These are phyloP conservation scores for Elongisporangium anandrum DNA, from an alignment of 352 stramenopile genomes.

Conservation along the genomic window DNA sequence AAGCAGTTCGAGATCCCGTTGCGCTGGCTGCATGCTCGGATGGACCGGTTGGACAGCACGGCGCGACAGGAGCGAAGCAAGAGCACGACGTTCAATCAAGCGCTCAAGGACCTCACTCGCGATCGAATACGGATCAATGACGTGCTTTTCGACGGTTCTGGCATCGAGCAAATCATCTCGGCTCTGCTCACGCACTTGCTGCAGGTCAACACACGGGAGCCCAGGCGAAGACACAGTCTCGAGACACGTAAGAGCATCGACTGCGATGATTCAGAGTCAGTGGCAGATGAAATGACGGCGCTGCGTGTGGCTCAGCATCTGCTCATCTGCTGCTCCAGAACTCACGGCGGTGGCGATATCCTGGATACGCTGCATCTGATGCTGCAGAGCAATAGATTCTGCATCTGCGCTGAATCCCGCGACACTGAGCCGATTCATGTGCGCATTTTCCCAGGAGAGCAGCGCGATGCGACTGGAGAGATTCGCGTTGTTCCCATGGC, in stretches of 20 bases:
- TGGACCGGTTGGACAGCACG: constrained; percentile 29
- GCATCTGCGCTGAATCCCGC: constrained; percentile 43
- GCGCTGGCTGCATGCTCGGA: constrained; percentile 44
- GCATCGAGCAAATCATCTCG: constrained; percentile 28
- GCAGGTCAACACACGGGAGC: neutral
- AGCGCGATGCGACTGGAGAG: neutral
- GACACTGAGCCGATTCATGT: constrained; percentile 42
- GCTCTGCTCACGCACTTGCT: constrained; percentile 13
- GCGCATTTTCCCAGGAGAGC: constrained; percentile 11
- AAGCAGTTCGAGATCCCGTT: constrained; percentile 32
- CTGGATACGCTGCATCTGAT: constrained; percentile 55
- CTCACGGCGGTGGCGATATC: constrained; percentile 61
- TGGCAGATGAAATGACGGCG: constrained; percentile 34
- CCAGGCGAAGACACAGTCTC: neutral
- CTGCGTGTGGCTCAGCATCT: constrained; percentile 51
- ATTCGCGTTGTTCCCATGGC: constrained; percentile 5
- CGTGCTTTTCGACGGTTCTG: constrained; percentile 20
- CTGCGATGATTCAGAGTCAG: neutral
- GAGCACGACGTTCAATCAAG: constrained; percentile 48
- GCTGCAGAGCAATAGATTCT: constrained; percentile 39
- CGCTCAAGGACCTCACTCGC: constrained; percentile 61
- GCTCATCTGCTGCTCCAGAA: constrained; percentile 58
- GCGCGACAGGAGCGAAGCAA: constrained; percentile 37
- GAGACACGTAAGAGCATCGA: neutral
- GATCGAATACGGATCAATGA: constrained; percentile 60